Evolutionary conservation across 1,284 basidiomycete species (phyloP).

Genomic region (Fomitopsis betulina): DNA sequence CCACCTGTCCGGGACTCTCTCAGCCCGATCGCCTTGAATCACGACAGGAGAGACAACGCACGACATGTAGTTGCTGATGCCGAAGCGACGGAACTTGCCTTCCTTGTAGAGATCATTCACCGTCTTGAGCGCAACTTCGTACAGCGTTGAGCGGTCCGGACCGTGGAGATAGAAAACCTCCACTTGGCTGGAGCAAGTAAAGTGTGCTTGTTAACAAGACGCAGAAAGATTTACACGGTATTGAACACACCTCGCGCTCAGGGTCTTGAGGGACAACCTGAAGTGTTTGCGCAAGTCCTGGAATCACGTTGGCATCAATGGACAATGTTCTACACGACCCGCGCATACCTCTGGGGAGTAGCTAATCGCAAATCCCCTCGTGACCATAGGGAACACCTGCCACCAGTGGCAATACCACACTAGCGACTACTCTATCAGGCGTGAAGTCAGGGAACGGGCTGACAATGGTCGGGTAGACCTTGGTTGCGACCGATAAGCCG

Average conservation of each 20-base stretch:
- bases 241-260: conserved; percentile 42
- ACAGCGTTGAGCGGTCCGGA: conserved; percentile 44
- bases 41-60: conserved; percentile 16
- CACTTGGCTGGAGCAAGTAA: conserved; percentile 17
- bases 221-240: neutral
- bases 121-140: conserved; percentile 43
- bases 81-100: conserved; percentile 40
- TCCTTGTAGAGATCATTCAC: conserved; percentile 47
- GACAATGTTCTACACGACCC: neutral
- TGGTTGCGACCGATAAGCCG: conserved; percentile 45
- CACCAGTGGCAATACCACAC: no score
- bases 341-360: conserved; percentile 15
- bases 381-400: neutral
- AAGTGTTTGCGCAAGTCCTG: conserved; percentile 40
- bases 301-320: neutral
- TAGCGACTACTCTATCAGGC: neutral
- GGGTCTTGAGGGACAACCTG: conserved; percentile 37
- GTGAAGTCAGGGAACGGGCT: neutral
- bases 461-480: conserved; percentile 18
- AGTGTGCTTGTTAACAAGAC: neutral
- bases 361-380: conserved; percentile 6
- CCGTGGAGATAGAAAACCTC: conserved; percentile 55
- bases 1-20: conserved; percentile 29
- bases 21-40: neutral
- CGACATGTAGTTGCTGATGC: conserved; percentile 48